phyloP scores from a whole-genome alignment of 2,329 filamentous ascomycete species.

The Fusarium goolgardi region DNA sequence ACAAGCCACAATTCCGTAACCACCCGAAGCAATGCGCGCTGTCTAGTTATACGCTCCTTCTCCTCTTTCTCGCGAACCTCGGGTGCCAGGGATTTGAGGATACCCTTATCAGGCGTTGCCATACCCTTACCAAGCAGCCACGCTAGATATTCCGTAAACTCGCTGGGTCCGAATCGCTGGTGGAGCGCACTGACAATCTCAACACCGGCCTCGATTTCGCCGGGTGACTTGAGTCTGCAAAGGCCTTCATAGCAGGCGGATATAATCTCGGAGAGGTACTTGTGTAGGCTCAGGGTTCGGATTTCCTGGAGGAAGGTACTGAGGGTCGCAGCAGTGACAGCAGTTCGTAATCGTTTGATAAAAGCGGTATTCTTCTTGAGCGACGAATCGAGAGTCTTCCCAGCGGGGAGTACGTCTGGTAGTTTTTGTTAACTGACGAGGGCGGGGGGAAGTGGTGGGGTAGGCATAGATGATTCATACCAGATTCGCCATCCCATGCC shows the following conservation, averaged over 20 bases:
- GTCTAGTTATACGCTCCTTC: conserved; percentile 88
- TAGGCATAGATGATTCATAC: conserved; percentile 60
- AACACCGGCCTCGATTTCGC: conserved; percentile 90
- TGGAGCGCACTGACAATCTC: conserved; percentile 96
- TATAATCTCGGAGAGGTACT: conserved; percentile 97
- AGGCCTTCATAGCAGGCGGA: conserved; percentile 95
- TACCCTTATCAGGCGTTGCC: conserved; percentile 87
- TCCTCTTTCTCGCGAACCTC: conserved; percentile 95
- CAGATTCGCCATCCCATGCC: conserved; percentile 89
- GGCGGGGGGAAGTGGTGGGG: conserved; percentile 32
- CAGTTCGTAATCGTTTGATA: conserved; percentile 94
- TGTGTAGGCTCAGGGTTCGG: conserved; percentile 88
- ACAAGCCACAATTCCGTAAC: conserved; percentile 98
- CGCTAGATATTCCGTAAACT: conserved; percentile 91
- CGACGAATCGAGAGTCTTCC: conserved; percentile 87
- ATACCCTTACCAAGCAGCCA: conserved; percentile 94
- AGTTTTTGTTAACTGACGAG: conserved; percentile 33
- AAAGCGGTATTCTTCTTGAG: conserved; percentile 99
- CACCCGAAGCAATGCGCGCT: conserved; percentile 86
- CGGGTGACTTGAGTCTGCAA: conserved; percentile 88
- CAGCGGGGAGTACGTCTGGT: conserved; percentile 80
- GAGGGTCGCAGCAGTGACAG: conserved; percentile 82
- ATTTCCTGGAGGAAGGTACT: conserved; percentile 91
- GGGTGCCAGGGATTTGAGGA: conserved; percentile 79
- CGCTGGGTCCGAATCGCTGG: conserved; percentile 88